Evolutionary conservation across 768 basidiomycete species (phyloP).

Genomic region (Tulasnella sp.): DNA sequence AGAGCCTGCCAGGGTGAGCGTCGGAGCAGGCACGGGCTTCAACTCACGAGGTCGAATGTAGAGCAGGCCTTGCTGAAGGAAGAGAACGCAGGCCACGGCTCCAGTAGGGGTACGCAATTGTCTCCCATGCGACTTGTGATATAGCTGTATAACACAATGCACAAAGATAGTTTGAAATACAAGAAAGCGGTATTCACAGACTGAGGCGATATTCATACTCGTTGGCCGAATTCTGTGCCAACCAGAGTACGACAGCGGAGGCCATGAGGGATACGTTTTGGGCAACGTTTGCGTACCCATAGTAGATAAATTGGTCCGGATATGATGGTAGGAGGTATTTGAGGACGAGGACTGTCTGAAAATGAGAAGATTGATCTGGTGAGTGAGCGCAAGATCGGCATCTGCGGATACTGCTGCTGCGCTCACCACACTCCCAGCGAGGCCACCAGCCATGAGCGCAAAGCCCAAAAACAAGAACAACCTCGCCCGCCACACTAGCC

Average conservation of each 20-base stretch:
- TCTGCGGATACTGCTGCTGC: background rate
- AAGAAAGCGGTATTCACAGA: constrained; percentile 41
- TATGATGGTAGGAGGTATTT: constrained; percentile 77
- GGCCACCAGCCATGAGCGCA: constrained; percentile 91
- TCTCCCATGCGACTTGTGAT: too few species aligned
- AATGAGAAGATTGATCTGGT: background rate
- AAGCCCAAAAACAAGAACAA: constrained; percentile 91
- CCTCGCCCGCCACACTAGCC: constrained; percentile 84
- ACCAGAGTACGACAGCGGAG: constrained; percentile 82
- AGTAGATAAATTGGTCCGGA: constrained; percentile 69
- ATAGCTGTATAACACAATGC: background rate
- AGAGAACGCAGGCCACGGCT: too few species aligned
- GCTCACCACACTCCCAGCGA: constrained; percentile 92
- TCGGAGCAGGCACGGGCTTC: too few species aligned
- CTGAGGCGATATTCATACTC: constrained; percentile 94
- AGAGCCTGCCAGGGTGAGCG: too few species aligned
- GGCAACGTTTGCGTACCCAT: constrained; percentile 91
- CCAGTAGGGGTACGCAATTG: too few species aligned
- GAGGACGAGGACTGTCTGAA: constrained; percentile 74
- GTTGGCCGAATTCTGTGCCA: constrained; percentile 67
- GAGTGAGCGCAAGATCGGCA: background rate
- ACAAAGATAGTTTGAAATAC: background rate
- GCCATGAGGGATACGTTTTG: constrained; percentile 82
- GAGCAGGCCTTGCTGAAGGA: too few species aligned
- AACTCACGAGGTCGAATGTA: too few species aligned